Evolutionary conservation across 2,329 filamentous ascomycete species (phyloP).

Genomic region (Botryotinia calthae): DNA sequence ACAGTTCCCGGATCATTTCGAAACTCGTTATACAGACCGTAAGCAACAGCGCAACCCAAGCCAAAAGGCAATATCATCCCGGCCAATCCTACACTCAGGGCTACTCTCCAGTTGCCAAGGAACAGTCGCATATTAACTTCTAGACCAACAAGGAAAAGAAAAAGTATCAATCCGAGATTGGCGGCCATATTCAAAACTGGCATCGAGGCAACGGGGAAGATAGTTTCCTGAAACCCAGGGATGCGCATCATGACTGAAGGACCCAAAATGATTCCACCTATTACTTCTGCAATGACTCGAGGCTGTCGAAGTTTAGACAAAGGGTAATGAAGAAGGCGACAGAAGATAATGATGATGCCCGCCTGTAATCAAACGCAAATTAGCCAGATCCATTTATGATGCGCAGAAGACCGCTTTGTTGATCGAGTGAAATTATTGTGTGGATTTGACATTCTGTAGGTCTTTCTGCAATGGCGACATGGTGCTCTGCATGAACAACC

Average conservation of each 20-base stretch:
- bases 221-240: conserved; percentile 70
- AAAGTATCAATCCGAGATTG: conserved; percentile 79
- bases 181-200: conserved; percentile 74
- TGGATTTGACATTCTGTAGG: neutral
- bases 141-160: conserved; percentile 82
- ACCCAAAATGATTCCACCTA: conserved; percentile 80
- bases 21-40: conserved; percentile 77
- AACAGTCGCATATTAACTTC: conserved; percentile 82
- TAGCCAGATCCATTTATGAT: neutral
- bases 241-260: conserved; percentile 87
- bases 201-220: conserved; percentile 75
- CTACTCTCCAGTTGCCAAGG: conserved; percentile 75
- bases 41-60: conserved; percentile 75
- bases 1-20: conserved; percentile 46
- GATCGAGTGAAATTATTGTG: neutral
- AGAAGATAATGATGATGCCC: conserved; percentile 71
- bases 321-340: conserved; percentile 71
- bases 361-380: conserved; percentile 46
- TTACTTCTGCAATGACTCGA: conserved; percentile 79
- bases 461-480: neutral
- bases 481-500: neutral
- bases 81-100: conserved; percentile 71
- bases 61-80: conserved; percentile 84
- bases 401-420: neutral
- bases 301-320: conserved; percentile 75